Percentiles rank a stretch among this genome's conserved stretches.
phyloP scores from a whole-genome alignment of 805 yeast species.

The Ogataea corticis region DNA sequence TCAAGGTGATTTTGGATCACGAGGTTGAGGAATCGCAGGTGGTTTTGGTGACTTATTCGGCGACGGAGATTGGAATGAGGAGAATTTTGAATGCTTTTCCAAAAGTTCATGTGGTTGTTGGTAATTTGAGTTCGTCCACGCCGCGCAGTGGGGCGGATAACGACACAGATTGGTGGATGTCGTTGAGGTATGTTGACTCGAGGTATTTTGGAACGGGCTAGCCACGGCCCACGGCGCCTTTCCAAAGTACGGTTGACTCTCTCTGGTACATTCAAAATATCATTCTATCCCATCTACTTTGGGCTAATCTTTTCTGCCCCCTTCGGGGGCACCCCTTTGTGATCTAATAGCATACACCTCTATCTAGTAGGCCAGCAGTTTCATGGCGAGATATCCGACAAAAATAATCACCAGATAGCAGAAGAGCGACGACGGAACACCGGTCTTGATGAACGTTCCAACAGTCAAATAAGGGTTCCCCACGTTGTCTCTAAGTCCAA shows the following conservation, averaged over 20 bases:
- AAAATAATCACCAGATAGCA: slow-evolving; percentile 73
- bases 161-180: slow-evolving; percentile 59
- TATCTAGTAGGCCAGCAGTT: slow-evolving; percentile 46
- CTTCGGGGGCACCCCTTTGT: too few species aligned
- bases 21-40: slow-evolving; percentile 63
- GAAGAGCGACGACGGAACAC: slow-evolving; percentile 83
- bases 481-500: slow-evolving; percentile 88
- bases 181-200: slow-evolving; percentile 70
- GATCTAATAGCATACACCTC: background rate
- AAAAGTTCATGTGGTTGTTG: slow-evolving; percentile 65
- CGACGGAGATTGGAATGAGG: slow-evolving; percentile 76
- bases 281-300: too few species aligned
- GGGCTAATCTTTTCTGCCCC: too few species aligned
- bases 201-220: slow-evolving; percentile 70
- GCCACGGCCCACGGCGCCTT: too few species aligned
- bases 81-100: slow-evolving; percentile 77
- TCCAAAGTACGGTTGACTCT: too few species aligned
- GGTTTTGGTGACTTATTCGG: slow-evolving; percentile 65
- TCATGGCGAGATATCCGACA: slow-evolving; percentile 77
- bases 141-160: slow-evolving; percentile 23
- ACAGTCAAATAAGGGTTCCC: slow-evolving; percentile 91
- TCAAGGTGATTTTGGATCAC: slow-evolving; percentile 83
- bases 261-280: too few species aligned
- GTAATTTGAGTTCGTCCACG: slow-evolving; percentile 49
- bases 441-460: slow-evolving; percentile 80